A percentile compares a stretch with the other conserved stretches of the same genome.
These are phyloP conservation scores for Leucaena leucocephala DNA, from an alignment of 306 rosid genomes.

Conservation along the genomic window DNA sequence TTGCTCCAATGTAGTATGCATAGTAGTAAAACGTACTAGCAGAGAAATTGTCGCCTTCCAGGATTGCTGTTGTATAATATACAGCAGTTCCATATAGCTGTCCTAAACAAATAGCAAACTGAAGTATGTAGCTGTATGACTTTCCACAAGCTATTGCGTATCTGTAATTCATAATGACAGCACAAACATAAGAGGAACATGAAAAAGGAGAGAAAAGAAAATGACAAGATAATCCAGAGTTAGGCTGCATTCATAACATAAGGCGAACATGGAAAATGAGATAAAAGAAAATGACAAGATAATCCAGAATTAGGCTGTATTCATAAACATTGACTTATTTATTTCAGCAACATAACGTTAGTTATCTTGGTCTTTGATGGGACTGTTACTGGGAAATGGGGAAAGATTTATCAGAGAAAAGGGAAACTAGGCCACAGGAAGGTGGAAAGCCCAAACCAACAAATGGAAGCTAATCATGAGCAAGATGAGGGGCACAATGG, in stretches of 20 bases:
- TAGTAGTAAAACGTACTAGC: constrained; percentile 66
- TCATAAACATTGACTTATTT: not conserved
- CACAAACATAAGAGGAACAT: not conserved
- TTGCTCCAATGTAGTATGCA: constrained; percentile 73
- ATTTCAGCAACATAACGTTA: constrained; percentile 10
- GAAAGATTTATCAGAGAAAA: not conserved
- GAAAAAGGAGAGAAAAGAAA: not conserved
- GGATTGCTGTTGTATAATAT: constrained; percentile 65
- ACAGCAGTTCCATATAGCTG: constrained; percentile 79
- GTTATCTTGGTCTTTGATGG: not conserved
- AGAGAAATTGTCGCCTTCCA: constrained; percentile 85
- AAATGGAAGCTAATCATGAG: not conserved
- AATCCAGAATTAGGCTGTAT: not conserved
- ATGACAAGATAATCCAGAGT: not conserved
- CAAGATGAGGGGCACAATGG: not conserved
- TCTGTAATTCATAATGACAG: constrained; percentile 52
- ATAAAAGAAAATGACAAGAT: not conserved
- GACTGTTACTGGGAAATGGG: not conserved
- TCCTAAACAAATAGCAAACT: constrained; percentile 80
- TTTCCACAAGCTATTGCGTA: constrained; percentile 77
- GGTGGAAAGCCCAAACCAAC: not conserved
- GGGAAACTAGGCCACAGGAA: not conserved
- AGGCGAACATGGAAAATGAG: constrained; percentile 1
- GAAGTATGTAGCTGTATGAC: constrained; percentile 78
- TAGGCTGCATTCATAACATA: not conserved